These are phyloP conservation scores for Heliamphora exappendiculata DNA, from an alignment of 148 eudicot species.

Conservation along the genomic window DNA sequence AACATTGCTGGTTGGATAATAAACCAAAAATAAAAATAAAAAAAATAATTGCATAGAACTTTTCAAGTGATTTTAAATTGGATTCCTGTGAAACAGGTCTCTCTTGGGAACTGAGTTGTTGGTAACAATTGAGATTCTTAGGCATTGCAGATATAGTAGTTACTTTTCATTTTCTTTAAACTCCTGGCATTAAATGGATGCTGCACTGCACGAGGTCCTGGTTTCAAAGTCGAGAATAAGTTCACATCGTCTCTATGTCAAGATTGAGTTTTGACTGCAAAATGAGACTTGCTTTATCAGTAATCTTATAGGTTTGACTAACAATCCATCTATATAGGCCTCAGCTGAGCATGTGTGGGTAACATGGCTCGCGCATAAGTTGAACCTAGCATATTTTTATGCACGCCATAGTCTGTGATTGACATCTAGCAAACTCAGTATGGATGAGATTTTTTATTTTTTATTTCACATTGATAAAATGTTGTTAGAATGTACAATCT, in stretches of 20 bases:
- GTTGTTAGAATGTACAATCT: no score
- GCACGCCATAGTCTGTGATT: not conserved
- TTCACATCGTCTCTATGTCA: not conserved
- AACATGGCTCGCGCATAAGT: not conserved
- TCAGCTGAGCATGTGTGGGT: not conserved
- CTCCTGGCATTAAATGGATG: no score
- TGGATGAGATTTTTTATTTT: not conserved
- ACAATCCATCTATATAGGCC: not conserved
- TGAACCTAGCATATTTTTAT: not conserved
- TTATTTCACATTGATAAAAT: no score
- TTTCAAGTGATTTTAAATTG: no score
- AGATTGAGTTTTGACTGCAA: not conserved
- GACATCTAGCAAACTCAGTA: not conserved
- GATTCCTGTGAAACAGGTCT: no score
- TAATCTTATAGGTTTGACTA: not conserved
- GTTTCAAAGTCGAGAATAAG: not conserved
- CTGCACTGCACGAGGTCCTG: not conserved
- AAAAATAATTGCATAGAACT: no score
- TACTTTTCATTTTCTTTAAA: no score
- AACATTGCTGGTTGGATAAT: no score
- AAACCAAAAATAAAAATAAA: no score
- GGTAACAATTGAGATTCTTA: no score
- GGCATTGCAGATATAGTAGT: no score
- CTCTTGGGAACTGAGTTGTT: no score
- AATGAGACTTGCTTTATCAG: not conserved